A percentile compares a stretch with the other conserved stretches of the same genome.
Conservation (phyloP, 495 filamentous ascomycete genomes). For the Lasiosphaeris hirsuta region DNA sequence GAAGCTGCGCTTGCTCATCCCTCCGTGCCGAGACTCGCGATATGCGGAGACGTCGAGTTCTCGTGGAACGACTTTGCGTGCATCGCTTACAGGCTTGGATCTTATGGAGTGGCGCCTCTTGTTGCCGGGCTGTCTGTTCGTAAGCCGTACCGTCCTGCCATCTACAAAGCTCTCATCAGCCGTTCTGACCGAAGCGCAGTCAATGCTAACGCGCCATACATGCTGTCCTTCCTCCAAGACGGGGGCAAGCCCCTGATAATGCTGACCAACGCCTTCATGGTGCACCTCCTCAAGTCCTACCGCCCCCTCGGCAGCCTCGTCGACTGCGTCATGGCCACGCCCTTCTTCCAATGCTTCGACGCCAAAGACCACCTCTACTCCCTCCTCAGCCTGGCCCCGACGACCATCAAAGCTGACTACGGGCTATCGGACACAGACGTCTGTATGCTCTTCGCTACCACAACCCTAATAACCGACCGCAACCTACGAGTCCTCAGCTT, state of each 20-base stretch:
- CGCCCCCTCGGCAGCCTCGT: background rate
- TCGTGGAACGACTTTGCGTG: constrained; percentile 22
- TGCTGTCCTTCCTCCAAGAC: constrained; percentile 2
- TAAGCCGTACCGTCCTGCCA: background rate
- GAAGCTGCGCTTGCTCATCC: constrained; percentile 22
- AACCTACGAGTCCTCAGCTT: constrained; percentile 5
- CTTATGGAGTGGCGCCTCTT: constrained; percentile 12
- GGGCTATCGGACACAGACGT: constrained; percentile 2
- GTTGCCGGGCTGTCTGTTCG: constrained; percentile 6
- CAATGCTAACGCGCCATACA: background rate
- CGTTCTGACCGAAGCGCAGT: too few relatives aligned
- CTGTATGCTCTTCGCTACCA: constrained; percentile 10
- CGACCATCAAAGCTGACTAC: constrained; percentile 8
- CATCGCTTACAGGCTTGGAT: constrained; percentile 15
- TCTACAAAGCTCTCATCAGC: background rate
- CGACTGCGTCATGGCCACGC: constrained; percentile 6
- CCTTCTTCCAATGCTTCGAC: constrained; percentile 12
- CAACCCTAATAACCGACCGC: background rate
- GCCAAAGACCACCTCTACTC: constrained; percentile 12
- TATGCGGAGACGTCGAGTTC: constrained; percentile 19
- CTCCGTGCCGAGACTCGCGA: constrained; percentile 8
- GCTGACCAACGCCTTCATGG: constrained; percentile 16
- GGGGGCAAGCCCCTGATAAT: background rate
- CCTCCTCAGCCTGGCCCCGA: constrained; percentile 11
- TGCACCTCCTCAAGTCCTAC: constrained; percentile 5